phyloP scores from a whole-genome alignment of 257 asterid species.

The Solanum paucissectum region DNA sequence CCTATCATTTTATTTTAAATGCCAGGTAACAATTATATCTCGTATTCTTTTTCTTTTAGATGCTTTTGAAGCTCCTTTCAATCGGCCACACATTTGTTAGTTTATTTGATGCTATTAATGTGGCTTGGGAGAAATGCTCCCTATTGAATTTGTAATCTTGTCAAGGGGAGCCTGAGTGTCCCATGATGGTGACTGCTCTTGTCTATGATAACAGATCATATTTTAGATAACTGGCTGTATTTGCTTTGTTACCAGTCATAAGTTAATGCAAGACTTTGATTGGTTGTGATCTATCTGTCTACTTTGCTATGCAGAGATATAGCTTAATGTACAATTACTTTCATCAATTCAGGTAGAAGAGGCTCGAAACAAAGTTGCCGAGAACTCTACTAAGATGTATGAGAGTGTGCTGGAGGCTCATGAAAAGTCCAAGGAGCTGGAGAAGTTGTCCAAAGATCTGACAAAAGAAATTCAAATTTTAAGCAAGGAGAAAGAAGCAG shows the following conservation, averaged over 20 bases:
- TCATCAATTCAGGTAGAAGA: slow-evolving; percentile 66
- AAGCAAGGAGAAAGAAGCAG: slow-evolving; percentile 74
- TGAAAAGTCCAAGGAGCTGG: slow-evolving; percentile 76
- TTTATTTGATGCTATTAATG: neutral
- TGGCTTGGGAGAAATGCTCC: neutral
- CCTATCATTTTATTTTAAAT: neutral
- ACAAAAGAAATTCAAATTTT: slow-evolving; percentile 70
- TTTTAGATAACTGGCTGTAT: neutral
- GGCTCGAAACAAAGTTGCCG: slow-evolving; percentile 54
- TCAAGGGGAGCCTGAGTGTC: neutral
- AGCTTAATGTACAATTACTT: neutral
- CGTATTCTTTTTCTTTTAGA: neutral
- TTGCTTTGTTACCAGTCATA: neutral
- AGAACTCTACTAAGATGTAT: slow-evolving; percentile 56
- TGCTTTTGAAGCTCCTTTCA: neutral
- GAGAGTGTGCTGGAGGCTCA: slow-evolving; percentile 65
- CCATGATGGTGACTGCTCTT: neutral
- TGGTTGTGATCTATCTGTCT: neutral
- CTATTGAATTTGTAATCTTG: neutral
- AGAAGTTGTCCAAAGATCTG: slow-evolving; percentile 66
- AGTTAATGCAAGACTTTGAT: neutral
- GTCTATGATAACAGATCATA: neutral
- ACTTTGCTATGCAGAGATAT: neutral
- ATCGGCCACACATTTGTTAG: neutral
- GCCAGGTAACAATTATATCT: neutral